Conservation (phyloP, 192 early-diverging fungal species). For the Coemansia sp. region DNA sequence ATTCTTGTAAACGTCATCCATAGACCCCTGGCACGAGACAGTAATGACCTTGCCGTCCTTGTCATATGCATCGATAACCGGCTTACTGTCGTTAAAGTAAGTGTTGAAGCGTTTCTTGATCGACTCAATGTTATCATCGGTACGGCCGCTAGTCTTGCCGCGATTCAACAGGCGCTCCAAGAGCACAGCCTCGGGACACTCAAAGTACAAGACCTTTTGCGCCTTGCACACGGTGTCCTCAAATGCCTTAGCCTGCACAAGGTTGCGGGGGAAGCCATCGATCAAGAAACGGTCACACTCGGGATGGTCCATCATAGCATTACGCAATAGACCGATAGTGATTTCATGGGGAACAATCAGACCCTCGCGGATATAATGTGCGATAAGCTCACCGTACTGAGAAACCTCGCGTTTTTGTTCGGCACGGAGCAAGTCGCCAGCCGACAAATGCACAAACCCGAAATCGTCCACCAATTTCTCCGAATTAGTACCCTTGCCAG, state of each 20-base stretch:
- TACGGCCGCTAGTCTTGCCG: slow-evolving; percentile 90
- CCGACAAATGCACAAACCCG: slow-evolving; percentile 94
- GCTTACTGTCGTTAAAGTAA: slow-evolving; percentile 85
- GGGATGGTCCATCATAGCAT: slow-evolving; percentile 78
- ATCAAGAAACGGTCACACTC: slow-evolving; percentile 82
- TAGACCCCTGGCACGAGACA: slow-evolving; percentile 65
- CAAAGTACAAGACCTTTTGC: slow-evolving; percentile 87
- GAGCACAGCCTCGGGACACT: slow-evolving; percentile 94
- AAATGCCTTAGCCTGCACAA: slow-evolving; percentile 94
- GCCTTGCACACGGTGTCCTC: slow-evolving; percentile 81
- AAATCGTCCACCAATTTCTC: slow-evolving; percentile 84
- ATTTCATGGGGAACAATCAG: slow-evolving; percentile 96
- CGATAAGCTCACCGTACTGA: slow-evolving; percentile 90
- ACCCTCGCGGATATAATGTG: slow-evolving; percentile 89
- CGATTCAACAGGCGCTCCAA: slow-evolving; percentile 88
- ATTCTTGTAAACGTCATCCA: slow-evolving; percentile 70
- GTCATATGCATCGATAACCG: slow-evolving; percentile 86
- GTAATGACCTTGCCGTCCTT: slow-evolving; percentile 80
- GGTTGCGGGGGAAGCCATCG: slow-evolving; percentile 94
- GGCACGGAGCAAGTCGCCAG: slow-evolving; percentile 93
- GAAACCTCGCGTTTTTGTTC: slow-evolving; percentile 85
- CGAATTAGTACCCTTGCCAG: slow-evolving; percentile 98
- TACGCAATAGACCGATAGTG: slow-evolving; percentile 88
- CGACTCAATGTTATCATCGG: slow-evolving; percentile 94
- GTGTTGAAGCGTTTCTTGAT: slow-evolving; percentile 94